Evolutionary conservation across 2,329 filamentous ascomycete species (phyloP).

Genomic region (Colletotrichum tofieldiae): DNA sequence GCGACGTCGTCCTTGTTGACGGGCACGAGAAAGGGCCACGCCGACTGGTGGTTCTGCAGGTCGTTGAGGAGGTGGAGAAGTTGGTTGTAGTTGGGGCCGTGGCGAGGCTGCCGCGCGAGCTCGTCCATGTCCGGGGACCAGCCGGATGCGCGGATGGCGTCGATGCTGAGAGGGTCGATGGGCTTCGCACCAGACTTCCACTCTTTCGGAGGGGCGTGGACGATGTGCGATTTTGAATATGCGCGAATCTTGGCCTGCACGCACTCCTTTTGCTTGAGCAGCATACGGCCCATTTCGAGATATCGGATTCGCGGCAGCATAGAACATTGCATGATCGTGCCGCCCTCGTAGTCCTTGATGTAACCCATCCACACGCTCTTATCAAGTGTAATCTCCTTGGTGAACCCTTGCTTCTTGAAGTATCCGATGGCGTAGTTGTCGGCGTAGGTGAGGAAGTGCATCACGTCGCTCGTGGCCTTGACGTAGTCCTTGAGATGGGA

Average conservation of each 20-base stretch:
- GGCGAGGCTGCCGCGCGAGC: conserved; percentile 91
- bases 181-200: conserved; percentile 83
- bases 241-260: conserved; percentile 96
- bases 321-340: conserved; percentile 98
- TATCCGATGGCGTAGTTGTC: conserved; percentile 99
- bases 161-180: conserved; percentile 89
- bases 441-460: conserved; percentile 99
- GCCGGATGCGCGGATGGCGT: conserved; percentile 90
- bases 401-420: conserved; percentile 99
- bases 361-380: conserved; percentile 98
- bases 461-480: conserved; percentile 95
- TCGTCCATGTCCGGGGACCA: conserved; percentile 99
- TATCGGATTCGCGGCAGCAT: conserved; percentile 98
- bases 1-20: conserved; percentile 96
- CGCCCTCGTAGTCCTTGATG: conserved; percentile 99
- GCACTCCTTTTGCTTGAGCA: conserved; percentile 96
- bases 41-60: conserved; percentile 91
- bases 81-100: conserved; percentile 96
- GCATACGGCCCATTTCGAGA: conserved; percentile 91
- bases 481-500: conserved; percentile 98
- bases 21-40: conserved; percentile 95
- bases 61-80: conserved; percentile 94
- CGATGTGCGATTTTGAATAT: conserved; percentile 88
- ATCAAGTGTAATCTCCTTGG: conserved; percentile 96
- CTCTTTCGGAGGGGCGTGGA: conserved; percentile 87